phyloP scores from a whole-genome alignment of 140 eudicot genomes.

The Stevia rebaudiana region DNA sequence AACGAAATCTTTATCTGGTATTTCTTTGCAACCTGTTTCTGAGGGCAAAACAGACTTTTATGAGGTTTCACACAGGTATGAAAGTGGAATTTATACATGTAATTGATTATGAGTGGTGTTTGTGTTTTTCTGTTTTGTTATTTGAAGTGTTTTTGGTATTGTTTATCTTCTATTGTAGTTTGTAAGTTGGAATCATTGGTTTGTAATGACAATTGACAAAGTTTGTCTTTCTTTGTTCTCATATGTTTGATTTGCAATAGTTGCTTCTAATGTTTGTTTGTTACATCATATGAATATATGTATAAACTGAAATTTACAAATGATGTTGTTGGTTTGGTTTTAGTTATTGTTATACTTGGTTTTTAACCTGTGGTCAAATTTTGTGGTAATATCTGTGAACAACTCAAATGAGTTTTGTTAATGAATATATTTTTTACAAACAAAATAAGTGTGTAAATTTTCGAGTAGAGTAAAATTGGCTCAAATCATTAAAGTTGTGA shows the following conservation, averaged over 20 bases:
- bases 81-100: slow-evolving; percentile 71
- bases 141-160: slow-evolving; percentile 27
- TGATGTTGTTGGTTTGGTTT: neutral
- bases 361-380: too few species aligned
- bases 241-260: slow-evolving; percentile 16
- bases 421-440: too few species aligned
- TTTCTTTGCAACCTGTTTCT: slow-evolving; percentile 63
- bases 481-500: too few species aligned
- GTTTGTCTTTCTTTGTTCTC: slow-evolving; percentile 20
- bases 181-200: slow-evolving; percentile 25
- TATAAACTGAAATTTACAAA: neutral
- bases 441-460: too few species aligned
- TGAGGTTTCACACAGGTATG: slow-evolving; percentile 77
- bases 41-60: slow-evolving; percentile 77
- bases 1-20: slow-evolving; percentile 63
- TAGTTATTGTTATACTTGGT: too few species aligned
- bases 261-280: slow-evolving; percentile 4
- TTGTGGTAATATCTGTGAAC: too few species aligned
- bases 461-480: too few species aligned
- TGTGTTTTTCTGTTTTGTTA: slow-evolving; percentile 11
- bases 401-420: too few species aligned
- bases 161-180: slow-evolving; percentile 25
- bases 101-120: slow-evolving; percentile 35
- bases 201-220: slow-evolving; percentile 10
- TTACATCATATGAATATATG: slow-evolving; percentile 14